Evolutionary conservation across 225 moss, liverwort and hornwort species (phyloP), one percentile per base, ranked within the genome.

Genomic region (Lunularia cruciata): DNA sequence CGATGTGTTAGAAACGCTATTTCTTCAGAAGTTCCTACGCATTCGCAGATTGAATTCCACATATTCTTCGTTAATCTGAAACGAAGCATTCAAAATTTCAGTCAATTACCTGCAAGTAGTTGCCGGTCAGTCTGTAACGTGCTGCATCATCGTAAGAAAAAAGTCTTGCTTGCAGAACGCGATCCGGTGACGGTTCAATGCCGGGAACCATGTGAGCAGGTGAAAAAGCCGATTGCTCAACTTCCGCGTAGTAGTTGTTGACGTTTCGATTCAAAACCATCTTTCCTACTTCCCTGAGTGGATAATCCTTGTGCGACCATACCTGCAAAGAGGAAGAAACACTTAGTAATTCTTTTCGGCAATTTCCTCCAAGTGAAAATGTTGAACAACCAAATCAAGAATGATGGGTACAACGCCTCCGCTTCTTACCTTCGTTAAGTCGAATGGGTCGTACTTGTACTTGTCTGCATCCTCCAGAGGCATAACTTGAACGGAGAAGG

Each of bases 141-240:
- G 79, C 83, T 9, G 91, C 89, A 47, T 95, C 94, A 58, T 95
- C 89, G 35, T 91, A 95, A n/a, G 91, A 55, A 31, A 86, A 95
- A 4, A 95, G 75, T 35, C 91, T 82, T n/a, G 82, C 80, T 72
- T 94, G 94, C 4, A 94, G 80, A 26, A 94, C 83, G 4, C 90
- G 81, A 55, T 94, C 91, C 1, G 94, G 94, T 18, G 94, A 95
- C 5, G 91, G 79, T 65, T 95, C 94, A 57, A 95, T 89, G 1
- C 91, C 91, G 23, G 89, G 91, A 15, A 85, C 84, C 88, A 95
- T 89, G 57, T 95, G 91, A 2, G 91, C 80, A n/a, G 94, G 91
- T 15, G 94, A 89, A 51, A 89, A 95, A 1, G 91, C 84, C 3
- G 79, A 75, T 72, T 95, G 94, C 76, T 95, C 94, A 0, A 95